phyloP scores from a whole-genome alignment of 805 yeast genomes.

The Wickerhamiella australiensis region DNA sequence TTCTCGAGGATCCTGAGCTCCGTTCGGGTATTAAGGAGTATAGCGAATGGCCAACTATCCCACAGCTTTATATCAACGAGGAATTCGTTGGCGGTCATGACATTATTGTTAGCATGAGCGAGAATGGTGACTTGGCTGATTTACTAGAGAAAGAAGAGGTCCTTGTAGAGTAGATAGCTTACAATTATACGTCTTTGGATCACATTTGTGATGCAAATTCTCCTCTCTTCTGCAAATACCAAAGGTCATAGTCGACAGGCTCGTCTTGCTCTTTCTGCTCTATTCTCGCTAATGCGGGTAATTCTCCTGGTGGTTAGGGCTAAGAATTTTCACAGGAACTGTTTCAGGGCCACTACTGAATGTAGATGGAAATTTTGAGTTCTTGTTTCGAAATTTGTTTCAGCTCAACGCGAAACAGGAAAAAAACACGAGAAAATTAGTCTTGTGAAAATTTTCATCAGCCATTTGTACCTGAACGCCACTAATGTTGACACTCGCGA shows the following conservation, averaged over 20 bases:
- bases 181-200: not conserved
- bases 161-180: slow-evolving; percentile 26
- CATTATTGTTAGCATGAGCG: slow-evolving; percentile 79
- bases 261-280: not conserved
- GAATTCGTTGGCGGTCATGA: slow-evolving; percentile 98
- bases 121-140: slow-evolving; percentile 75
- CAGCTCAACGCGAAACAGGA: not conserved
- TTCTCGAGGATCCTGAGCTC: slow-evolving; percentile 84
- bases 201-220: no score
- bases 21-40: slow-evolving; percentile 93
- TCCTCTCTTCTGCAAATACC: no score
- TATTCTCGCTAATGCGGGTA: not conserved
- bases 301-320: not conserved
- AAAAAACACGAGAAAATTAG: no score
- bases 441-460: no score
- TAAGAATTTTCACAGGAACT: not conserved
- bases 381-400: not conserved
- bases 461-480: no score
- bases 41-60: slow-evolving; percentile 97
- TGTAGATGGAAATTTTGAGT: not conserved
- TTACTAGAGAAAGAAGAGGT: slow-evolving; percentile 68
- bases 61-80: slow-evolving; percentile 76
- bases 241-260: no score
- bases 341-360: not conserved
- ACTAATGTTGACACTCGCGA: no score